Evolutionary conservation across 495 filamentous ascomycete genomes (phyloP).

Genomic region (Podospora didyma): DNA sequence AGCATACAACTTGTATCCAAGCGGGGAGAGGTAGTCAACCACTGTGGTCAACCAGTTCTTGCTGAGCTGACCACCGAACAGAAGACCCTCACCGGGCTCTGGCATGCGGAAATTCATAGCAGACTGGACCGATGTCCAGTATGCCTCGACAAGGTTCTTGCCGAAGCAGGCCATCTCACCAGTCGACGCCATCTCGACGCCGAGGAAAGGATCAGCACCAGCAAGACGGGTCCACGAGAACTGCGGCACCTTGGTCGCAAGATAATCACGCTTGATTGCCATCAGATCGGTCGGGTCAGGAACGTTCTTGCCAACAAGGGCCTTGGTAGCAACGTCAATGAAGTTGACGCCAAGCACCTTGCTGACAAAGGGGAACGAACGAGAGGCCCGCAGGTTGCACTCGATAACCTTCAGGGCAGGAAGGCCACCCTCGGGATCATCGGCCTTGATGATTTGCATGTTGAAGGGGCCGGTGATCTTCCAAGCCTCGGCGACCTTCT

Average conservation of each 20-base stretch:
- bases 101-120: conserved; percentile 99
- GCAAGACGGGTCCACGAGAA: conserved; percentile 99
- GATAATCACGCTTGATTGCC: conserved; percentile 80
- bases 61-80: conserved; percentile 81
- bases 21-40: conserved; percentile 77
- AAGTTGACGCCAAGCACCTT: conserved; percentile 98
- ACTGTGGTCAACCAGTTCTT: conserved; percentile 63
- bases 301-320: conserved; percentile 80
- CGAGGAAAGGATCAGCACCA: conserved; percentile 94
- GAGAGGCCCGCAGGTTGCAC: conserved; percentile 95
- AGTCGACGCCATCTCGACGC: conserved; percentile 95
- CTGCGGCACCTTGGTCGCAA: conserved; percentile 96
- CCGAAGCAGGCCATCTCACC: conserved; percentile 99
- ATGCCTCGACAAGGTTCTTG: conserved; percentile 90
- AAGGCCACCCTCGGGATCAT: conserved; percentile 64
- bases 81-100: conserved; percentile 85
- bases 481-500: conserved; percentile 96
- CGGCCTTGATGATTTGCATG: conserved; percentile 98
- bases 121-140: conserved; percentile 93
- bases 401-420: conserved; percentile 91
- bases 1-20: conserved; percentile 91
- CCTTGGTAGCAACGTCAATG: conserved; percentile 93
- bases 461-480: conserved; percentile 97
- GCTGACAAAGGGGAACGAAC: conserved; percentile 95
- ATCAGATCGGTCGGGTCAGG: conserved; percentile 87